A percentile compares a stretch with the other conserved stretches of the same genome.
phyloP scores from a whole-genome alignment of 2,329 filamentous ascomycete species.

The Penicillium italicum region DNA sequence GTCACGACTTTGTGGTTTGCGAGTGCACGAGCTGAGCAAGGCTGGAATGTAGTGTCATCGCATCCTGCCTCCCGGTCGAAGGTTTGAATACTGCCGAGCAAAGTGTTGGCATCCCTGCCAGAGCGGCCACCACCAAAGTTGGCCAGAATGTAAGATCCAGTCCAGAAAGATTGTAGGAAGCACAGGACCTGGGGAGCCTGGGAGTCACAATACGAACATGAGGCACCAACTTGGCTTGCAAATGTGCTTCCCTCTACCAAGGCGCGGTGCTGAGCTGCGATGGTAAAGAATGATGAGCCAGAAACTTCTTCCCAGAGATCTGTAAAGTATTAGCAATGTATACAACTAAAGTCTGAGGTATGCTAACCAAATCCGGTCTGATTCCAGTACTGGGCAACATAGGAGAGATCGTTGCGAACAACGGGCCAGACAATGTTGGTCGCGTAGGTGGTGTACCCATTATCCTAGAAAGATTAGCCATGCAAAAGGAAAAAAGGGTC shows the following conservation, averaged over 20 bases:
- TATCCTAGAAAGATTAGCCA: slow-evolving; percentile 36
- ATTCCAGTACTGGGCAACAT: slow-evolving; percentile 56
- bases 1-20: slow-evolving; percentile 73
- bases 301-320: slow-evolving; percentile 79
- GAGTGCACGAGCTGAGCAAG: slow-evolving; percentile 65
- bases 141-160: slow-evolving; percentile 58
- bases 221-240: slow-evolving; percentile 60
- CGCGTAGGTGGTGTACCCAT: slow-evolving; percentile 55
- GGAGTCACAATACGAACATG: slow-evolving; percentile 58
- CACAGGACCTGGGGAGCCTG: slow-evolving; percentile 69
- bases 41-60: slow-evolving; percentile 63
- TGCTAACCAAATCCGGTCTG: slow-evolving; percentile 54
- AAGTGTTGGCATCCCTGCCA: slow-evolving; percentile 68
- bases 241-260: slow-evolving; percentile 58
- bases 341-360: rapidly evolving
- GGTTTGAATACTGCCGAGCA: slow-evolving; percentile 50
- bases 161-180: slow-evolving; percentile 73
- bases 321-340: slow-evolving; percentile 2
- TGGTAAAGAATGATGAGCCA: slow-evolving; percentile 76
- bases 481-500: not conserved
- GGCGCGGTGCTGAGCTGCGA: slow-evolving; percentile 65
- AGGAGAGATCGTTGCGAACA: slow-evolving; percentile 70
- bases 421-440: slow-evolving; percentile 65
- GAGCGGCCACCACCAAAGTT: slow-evolving; percentile 63
- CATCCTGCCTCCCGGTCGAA: slow-evolving; percentile 36